Conservation (phyloP, 2,329 filamentous ascomycete species). For the Coleophoma cylindrospora region DNA sequence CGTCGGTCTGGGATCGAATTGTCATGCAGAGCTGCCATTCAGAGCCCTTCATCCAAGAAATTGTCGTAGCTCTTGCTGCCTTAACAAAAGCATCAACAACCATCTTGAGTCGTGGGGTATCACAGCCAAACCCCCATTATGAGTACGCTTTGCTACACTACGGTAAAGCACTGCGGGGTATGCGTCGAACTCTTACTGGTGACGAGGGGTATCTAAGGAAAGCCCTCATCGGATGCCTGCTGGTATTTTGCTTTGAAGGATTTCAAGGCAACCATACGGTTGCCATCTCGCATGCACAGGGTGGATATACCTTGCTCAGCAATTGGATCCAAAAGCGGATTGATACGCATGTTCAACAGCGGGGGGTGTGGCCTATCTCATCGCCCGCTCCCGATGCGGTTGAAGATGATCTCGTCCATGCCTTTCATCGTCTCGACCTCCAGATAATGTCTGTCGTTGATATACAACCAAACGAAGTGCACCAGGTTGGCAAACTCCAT, state of each 20-base stretch:
- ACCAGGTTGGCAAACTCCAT: neutral
- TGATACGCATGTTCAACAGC: neutral
- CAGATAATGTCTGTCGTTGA: slow-evolving; percentile 8
- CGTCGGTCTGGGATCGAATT: no score
- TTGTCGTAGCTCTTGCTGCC: neutral
- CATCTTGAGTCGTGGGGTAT: neutral
- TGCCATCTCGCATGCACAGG: slow-evolving; percentile 6
- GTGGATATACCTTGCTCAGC: slow-evolving; percentile 5
- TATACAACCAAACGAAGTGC: neutral
- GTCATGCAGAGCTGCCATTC: no score
- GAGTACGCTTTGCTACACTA: slow-evolving; percentile 5
- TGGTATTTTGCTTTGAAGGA: slow-evolving; percentile 8
- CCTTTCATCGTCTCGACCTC: slow-evolving; percentile 5
- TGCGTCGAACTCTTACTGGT: slow-evolving; percentile 1
- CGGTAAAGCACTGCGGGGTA: slow-evolving; percentile 2
- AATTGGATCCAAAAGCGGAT: neutral
- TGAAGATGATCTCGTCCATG: slow-evolving; percentile 6
- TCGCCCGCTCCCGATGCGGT: neutral
- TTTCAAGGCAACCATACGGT: slow-evolving; percentile 5
- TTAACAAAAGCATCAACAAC: neutral
- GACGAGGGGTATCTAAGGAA: slow-evolving; percentile 1
- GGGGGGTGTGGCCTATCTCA: no score
- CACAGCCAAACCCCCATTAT: neutral
- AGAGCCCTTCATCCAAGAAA: neutral
- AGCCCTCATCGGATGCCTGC: slow-evolving; percentile 3